A percentile compares a stretch with the other conserved stretches of the same genome.
These are phyloP conservation scores for Trametes sanguinea DNA, from an alignment of 768 basidiomycete genomes.

Conservation along the genomic window DNA sequence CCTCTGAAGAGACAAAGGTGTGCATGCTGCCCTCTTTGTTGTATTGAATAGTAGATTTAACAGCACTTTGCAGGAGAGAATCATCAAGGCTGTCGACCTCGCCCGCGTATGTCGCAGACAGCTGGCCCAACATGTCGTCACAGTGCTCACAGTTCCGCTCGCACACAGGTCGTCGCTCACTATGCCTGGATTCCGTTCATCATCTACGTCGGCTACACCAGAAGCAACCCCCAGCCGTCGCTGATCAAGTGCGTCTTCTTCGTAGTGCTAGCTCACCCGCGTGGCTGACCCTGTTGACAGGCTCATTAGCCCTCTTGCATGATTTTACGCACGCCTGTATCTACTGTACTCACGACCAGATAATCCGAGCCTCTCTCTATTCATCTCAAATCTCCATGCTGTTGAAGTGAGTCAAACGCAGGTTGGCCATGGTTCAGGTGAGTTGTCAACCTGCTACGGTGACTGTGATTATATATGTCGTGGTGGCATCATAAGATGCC, in stretches of 20 bases:
- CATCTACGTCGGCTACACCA: constrained; percentile 92
- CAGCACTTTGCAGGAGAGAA: constrained; percentile 62
- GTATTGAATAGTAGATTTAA: neutral
- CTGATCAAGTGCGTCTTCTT: constrained; percentile 84
- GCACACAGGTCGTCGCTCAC: constrained; percentile 77
- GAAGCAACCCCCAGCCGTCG: constrained; percentile 92
- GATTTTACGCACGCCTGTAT: constrained; percentile 37
- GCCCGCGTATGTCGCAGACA: constrained; percentile 61
- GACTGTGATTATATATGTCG: constrained; percentile 63
- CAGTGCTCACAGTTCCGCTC: constrained; percentile 7
- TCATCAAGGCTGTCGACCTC: constrained; percentile 77
- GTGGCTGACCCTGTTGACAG: constrained; percentile 40
- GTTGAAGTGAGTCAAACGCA: neutral
- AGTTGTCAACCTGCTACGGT: constrained; percentile 1
- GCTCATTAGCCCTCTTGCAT: constrained; percentile 93
- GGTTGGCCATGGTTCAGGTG: constrained; percentile 4
- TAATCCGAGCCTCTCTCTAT: constrained; percentile 17
- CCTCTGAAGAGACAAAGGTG: constrained; percentile 91
- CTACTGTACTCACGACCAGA: constrained; percentile 20
- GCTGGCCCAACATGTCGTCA: constrained; percentile 1
- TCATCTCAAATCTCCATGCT: neutral
- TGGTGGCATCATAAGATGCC: constrained; percentile 53
- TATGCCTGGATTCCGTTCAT: constrained; percentile 97
- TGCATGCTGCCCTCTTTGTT: constrained; percentile 12
- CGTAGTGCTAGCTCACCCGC: neutral